These are phyloP conservation scores for Aspergillus indologenus DNA, from an alignment of 495 filamentous ascomycete genomes.

Conservation along the genomic window DNA sequence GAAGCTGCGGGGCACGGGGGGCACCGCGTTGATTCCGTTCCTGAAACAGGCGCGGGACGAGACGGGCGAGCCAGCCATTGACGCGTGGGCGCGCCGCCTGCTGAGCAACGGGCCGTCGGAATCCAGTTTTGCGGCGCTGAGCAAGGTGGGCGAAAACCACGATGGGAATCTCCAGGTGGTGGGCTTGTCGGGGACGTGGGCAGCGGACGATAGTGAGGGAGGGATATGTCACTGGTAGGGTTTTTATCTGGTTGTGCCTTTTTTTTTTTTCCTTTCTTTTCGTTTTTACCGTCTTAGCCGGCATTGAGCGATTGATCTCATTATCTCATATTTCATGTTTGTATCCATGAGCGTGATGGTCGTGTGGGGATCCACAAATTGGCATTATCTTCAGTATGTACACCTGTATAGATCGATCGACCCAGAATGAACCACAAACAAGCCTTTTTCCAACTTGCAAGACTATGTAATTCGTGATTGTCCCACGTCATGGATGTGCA, in stretches of 20 bases:
- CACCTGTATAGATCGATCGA: not conserved
- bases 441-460: too few relatives aligned
- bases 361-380: too few relatives aligned
- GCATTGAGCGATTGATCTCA: too few relatives aligned
- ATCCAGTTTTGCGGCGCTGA: conserved; percentile 45
- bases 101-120: conserved; percentile 56
- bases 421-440: not conserved
- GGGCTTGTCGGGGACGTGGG: conserved; percentile 83
- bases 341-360: too few relatives aligned
- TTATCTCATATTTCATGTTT: too few relatives aligned
- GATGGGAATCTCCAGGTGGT: conserved; percentile 65
- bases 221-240: conserved; percentile 64
- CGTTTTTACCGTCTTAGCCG: too few relatives aligned
- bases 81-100: conserved; percentile 73
- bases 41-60: conserved; percentile 94
- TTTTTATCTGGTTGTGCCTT: too few relatives aligned
- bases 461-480: too few relatives aligned
- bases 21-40: conserved; percentile 89
- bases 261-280: too few relatives aligned
- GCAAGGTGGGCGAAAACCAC: conserved; percentile 64
- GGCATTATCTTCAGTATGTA: too few relatives aligned
- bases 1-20: conserved; percentile 84
- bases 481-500: conserved; percentile 4
- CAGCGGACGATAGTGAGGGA: conserved; percentile 76
- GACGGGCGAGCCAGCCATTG: conserved; percentile 87